Evolutionary conservation across 2,329 filamentous ascomycete genomes (phyloP), one percentile per base, ranked within the genome.

Genomic region (Rutstroemia sp.): DNA sequence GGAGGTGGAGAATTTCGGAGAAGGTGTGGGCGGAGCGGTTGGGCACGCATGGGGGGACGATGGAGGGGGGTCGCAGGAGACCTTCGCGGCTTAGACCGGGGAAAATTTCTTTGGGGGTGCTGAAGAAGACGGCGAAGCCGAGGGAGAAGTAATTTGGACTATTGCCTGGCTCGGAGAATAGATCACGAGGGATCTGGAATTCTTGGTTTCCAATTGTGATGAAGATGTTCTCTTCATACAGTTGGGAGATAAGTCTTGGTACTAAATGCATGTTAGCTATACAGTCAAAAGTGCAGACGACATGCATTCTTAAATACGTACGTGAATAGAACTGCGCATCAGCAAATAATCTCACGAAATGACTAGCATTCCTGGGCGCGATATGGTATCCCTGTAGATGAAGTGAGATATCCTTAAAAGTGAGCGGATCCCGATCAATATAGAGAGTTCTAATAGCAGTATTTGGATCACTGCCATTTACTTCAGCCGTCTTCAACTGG

Each of bases 91-190:
- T 84, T 0, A 96, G 80, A 1, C 92, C 92, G 0, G 92, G 92
- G 64, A 96, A 96, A 5, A 91, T 80, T 65, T 95, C 87, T 14
- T 82, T 78, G 0, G 88, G 88, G 2, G 83, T 84, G 16, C 85
- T 86, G 74, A 96, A 95, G 78, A 95, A 95, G 64, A 89, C 82
- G 39, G 85, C 87, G 67, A 95, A 96, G 58, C 92, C 92, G 3
- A 96, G 80, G 0, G 90, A 87, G 76, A 97, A 97, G 78, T 91
- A 97, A 71, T 97, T 97, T 12, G 92, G 92, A n/a, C 84, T 86
- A 73, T 97, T 92, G 25, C 92, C 92, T 0, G 91, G 89, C 38
- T 82, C 81, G 30, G 82, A 86, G 71, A 97, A 95, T 59, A 95
- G 78, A 64, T 95, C 89, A 60, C 91, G 87, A 2, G 92, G 88